phyloP scores from a whole-genome alignment of 2,329 filamentous ascomycete genomes.

The Dothidotthia symphoricarpi region DNA sequence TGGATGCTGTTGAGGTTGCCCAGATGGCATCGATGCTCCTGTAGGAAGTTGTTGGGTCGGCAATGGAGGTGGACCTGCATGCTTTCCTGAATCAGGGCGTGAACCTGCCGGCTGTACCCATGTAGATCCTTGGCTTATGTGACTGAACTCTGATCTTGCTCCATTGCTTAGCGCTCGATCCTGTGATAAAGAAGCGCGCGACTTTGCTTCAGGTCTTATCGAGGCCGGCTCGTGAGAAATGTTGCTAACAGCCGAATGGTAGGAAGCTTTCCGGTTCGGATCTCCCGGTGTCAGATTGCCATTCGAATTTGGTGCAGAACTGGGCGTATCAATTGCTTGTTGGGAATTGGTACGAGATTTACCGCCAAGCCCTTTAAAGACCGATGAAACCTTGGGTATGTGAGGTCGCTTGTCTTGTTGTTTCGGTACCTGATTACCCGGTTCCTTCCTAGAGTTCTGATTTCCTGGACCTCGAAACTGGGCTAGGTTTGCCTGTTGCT shows the following conservation, averaged over 20 bases:
- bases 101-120: conserved; percentile 30
- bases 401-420: conserved; percentile 26
- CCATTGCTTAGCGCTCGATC: conserved; percentile 28
- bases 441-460: conserved; percentile 37
- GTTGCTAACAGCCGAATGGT: conserved; percentile 27
- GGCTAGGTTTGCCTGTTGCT: conserved; percentile 42
- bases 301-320: conserved; percentile 1
- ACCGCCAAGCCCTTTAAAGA: conserved; percentile 48
- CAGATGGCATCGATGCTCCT: conserved; percentile 7
- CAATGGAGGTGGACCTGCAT: conserved; percentile 18
- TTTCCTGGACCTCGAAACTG: conserved; percentile 45
- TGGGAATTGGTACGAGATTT: conserved; percentile 19
- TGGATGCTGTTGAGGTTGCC: conserved; percentile 14
- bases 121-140: conserved; percentile 32
- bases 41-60: conserved; percentile 21
- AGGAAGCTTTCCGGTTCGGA: conserved; percentile 19
- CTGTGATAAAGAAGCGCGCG: conserved; percentile 10
- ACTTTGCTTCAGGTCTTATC: conserved; percentile 16
- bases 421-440: conserved; percentile 20
- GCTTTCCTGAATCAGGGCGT: conserved; percentile 29
- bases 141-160: conserved; percentile 30
- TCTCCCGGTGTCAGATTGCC: conserved; percentile 4
- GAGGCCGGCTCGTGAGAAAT: conserved; percentile 19
- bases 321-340: conserved; percentile 6
- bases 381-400: conserved; percentile 30